These are phyloP conservation scores for Verruconis gallopava DNA, from an alignment of 2,329 filamentous ascomycete species.

Conservation along the genomic window DNA sequence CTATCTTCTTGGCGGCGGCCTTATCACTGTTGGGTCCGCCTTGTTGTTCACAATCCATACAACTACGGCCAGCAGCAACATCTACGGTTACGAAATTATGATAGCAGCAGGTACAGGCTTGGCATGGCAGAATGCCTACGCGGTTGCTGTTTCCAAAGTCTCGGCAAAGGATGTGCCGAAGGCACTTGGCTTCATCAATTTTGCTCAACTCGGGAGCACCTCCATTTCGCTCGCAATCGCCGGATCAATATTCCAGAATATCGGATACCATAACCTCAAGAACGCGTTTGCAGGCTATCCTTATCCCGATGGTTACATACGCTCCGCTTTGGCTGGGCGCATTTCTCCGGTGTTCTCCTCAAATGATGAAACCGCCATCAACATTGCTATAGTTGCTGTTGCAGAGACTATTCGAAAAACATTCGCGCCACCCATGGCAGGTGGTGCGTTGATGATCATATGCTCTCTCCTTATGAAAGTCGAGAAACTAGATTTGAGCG, in stretches of 20 bases:
- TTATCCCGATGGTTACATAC: constrained; percentile 12
- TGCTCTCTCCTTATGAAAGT: constrained; percentile 17
- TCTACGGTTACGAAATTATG: constrained; percentile 17
- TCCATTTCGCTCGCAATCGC: constrained; percentile 18
- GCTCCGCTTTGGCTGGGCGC: constrained; percentile 14
- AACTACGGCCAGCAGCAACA: constrained; percentile 11
- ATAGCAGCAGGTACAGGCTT: constrained; percentile 14
- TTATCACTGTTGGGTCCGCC: constrained; percentile 24
- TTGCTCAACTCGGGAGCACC: constrained; percentile 17
- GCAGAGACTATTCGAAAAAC: constrained; percentile 20
- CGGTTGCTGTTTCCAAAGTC: constrained; percentile 8
- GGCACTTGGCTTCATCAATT: constrained; percentile 11
- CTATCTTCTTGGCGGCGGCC: constrained; percentile 25
- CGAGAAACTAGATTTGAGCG: constrained; percentile 16
- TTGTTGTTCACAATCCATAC: constrained; percentile 20
- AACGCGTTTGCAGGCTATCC: constrained; percentile 12
- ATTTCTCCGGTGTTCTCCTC: constrained; percentile 13
- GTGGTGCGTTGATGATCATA: constrained; percentile 18
- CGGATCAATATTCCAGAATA: constrained; percentile 18
- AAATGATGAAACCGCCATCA: constrained; percentile 10
- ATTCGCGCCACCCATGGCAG: constrained; percentile 21
- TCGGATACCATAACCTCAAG: constrained; percentile 14
- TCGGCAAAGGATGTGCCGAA: background rate
- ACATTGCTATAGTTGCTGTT: constrained; percentile 21
- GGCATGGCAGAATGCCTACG: constrained; percentile 14